A percentile compares a stretch with the other conserved stretches of the same genome.
Evolutionary conservation across 768 basidiomycete genomes (phyloP).

Genomic region (Myochromella boudieri): DNA sequence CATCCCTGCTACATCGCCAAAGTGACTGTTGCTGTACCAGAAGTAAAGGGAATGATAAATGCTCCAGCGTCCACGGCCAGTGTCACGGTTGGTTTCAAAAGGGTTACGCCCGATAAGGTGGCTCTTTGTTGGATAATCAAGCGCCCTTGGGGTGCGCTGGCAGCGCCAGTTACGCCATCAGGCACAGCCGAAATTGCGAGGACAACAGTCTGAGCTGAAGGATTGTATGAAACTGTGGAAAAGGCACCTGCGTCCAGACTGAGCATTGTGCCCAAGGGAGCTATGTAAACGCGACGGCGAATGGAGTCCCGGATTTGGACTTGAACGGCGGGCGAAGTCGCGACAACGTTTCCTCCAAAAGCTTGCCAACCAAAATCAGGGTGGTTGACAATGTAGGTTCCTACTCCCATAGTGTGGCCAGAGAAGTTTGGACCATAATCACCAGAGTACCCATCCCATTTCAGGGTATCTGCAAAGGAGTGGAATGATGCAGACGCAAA

Average conservation of each 20-base stretch:
- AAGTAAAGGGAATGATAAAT: slow-evolving; percentile 41
- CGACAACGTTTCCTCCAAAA: slow-evolving; percentile 48
- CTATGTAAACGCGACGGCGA: slow-evolving; percentile 51
- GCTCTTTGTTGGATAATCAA: slow-evolving; percentile 46
- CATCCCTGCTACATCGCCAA: slow-evolving; percentile 18
- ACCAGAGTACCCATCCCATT: slow-evolving; percentile 59
- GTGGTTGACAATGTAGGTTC: slow-evolving; percentile 48
- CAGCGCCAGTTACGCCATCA: slow-evolving; percentile 38
- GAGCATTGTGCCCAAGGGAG: slow-evolving; percentile 45
- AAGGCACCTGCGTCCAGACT: slow-evolving; percentile 55
- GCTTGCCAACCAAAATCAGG: slow-evolving; percentile 64
- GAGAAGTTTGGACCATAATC: slow-evolving; percentile 64
- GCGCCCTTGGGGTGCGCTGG: slow-evolving; percentile 45
- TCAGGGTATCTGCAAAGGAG: slow-evolving; percentile 54
- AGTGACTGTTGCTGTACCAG: slow-evolving; percentile 37
- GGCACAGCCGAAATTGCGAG: slow-evolving; percentile 40
- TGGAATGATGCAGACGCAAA: slow-evolving; percentile 62
- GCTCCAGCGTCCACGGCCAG: slow-evolving; percentile 45
- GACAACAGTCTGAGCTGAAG: slow-evolving; percentile 34
- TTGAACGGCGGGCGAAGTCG: slow-evolving; percentile 39
- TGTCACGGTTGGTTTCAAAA: slow-evolving; percentile 37
- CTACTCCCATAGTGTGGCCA: slow-evolving; percentile 50
- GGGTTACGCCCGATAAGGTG: slow-evolving; percentile 33
- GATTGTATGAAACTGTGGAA: slow-evolving; percentile 39
- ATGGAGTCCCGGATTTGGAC: slow-evolving; percentile 48